Evolutionary conservation across 768 basidiomycete genomes (phyloP).

Genomic region (Holtermanniella nyarrowii): DNA sequence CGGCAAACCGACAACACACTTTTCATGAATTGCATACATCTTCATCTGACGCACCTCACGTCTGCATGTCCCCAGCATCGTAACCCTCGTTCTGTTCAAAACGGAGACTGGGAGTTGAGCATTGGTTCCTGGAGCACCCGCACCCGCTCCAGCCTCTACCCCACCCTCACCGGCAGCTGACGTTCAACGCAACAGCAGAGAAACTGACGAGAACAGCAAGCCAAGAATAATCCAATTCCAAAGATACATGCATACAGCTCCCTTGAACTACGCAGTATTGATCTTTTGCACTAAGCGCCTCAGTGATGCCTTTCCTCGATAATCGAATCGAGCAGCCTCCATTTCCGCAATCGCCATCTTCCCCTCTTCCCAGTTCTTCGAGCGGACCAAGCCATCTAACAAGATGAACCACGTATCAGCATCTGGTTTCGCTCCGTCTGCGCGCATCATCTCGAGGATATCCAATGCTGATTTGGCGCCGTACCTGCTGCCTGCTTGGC

Average conservation of each 20-base stretch:
- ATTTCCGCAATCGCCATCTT: slow-evolving; percentile 56
- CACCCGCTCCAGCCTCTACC: no score
- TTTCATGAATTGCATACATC: no score
- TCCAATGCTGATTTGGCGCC: slow-evolving; percentile 3
- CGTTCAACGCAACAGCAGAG: no score
- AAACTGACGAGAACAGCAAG: no score
- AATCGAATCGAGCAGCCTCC: slow-evolving; percentile 43
- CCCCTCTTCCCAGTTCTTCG: slow-evolving; percentile 55
- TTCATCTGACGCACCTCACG: no score
- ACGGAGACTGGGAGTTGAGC: no score
- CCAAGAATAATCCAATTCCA: no score
- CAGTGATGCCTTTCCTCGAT: slow-evolving; percentile 1
- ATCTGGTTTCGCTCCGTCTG: slow-evolving; percentile 49
- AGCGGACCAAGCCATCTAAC: slow-evolving; percentile 53
- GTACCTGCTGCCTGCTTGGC: neutral
- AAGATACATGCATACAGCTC: no score
- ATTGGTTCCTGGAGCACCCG: no score
- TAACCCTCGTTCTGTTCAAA: slow-evolving; percentile 56
- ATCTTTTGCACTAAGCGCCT: neutral
- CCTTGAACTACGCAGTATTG: no score
- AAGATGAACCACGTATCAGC: slow-evolving; percentile 70
- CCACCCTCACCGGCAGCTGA: no score
- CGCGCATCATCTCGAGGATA: slow-evolving; percentile 35
- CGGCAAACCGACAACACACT: no score
- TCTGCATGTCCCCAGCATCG: slow-evolving; percentile 34